Conservation (phyloP, 2,329 filamentous ascomycete species). For the Colletotrichum gloeosporioides region DNA sequence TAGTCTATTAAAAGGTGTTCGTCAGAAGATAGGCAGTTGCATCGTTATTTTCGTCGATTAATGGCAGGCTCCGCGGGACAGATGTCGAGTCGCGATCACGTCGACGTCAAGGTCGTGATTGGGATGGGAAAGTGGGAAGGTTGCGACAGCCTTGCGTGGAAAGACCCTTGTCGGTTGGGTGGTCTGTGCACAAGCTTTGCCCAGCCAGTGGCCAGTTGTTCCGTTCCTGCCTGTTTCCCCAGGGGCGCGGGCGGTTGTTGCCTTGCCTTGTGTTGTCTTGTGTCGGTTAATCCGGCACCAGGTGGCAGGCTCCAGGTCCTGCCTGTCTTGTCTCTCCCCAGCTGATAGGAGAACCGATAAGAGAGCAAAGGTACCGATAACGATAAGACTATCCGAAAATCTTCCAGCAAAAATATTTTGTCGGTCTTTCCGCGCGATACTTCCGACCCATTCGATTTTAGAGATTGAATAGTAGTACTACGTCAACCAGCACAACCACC, state of each 20-base stretch:
- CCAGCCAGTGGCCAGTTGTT: constrained; percentile 18
- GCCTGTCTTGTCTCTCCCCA: not conserved
- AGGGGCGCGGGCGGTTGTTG: not conserved
- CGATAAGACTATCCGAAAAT: not conserved
- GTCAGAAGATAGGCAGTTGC: not conserved
- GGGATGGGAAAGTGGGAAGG: constrained; percentile 12
- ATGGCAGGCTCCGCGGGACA: not conserved
- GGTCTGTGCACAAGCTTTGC: constrained; percentile 19
- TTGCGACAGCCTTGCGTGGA: constrained; percentile 25
- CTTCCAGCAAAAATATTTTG: constrained; percentile 20
- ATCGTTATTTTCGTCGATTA: not conserved
- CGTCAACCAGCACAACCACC: not conserved
- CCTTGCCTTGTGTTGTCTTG: not conserved
- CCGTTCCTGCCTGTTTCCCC: constrained; percentile 13
- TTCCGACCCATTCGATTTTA: not conserved
- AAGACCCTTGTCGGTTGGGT: constrained; percentile 16
- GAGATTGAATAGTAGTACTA: not conserved
- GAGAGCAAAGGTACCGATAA: not conserved
- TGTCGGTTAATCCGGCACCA: not conserved
- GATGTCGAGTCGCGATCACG: not conserved
- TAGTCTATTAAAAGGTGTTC: not conserved
- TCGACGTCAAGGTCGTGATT: constrained; percentile 12
- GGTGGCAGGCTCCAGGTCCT: not conserved
- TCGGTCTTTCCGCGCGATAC: not conserved
- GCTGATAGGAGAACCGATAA: not conserved